Base-by-base conservation (phyloP, 345 rosid genomes). In the Linum trigynum region DNA sequence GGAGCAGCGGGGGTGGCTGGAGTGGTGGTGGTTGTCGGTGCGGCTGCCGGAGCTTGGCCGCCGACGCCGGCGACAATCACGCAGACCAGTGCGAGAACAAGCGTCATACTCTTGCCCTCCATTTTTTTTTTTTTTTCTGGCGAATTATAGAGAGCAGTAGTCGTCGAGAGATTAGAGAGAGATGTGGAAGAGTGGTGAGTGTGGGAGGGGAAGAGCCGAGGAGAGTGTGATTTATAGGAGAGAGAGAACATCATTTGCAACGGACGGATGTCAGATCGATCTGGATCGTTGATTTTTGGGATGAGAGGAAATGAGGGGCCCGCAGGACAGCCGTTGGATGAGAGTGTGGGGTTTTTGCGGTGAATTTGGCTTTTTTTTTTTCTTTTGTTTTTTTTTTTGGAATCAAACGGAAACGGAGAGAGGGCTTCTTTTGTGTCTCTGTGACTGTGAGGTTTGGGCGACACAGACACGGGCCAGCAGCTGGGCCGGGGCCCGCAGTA, bases 41-140 rank as follows among this genome's bases (percentile, higher is more conserved):
- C 64, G 4, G 86, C 62, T 0, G 86, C 56, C 3, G 89, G 91
- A 42, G 89, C 75, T 70, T 86, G 92, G 35, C 85, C 96, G 10
- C 81, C 84, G 60, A 83, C 92, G 7, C 83, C 77, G 45, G 85
- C 85, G 57, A 80, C 58, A 35, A 87, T 74, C 56, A 89, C 39
- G 76, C 85, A 83, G 57, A 89, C 51, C 10, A 83, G 62, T 9
- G 80, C 80, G 62, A 79, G 57, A 7, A 77, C 66, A 45, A 85
- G 63, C 4, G 32, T 23, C 32, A 73, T 62, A 17, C 74, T 67
- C 42, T 73, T 76, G 41, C 57, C 74, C 66, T 65, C 87, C 91
- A 89, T 89, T 36, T 71, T 69, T 14, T 7, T 23, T 7, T 23
- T 23, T 23, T 23, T 23, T 1, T 7, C 8, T 16, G 37, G 41